A percentile compares a stretch with the other conserved stretches of the same genome.
Conservation (phyloP, 2,329 filamentous ascomycete species). For the Penicillium corylophilum region DNA sequence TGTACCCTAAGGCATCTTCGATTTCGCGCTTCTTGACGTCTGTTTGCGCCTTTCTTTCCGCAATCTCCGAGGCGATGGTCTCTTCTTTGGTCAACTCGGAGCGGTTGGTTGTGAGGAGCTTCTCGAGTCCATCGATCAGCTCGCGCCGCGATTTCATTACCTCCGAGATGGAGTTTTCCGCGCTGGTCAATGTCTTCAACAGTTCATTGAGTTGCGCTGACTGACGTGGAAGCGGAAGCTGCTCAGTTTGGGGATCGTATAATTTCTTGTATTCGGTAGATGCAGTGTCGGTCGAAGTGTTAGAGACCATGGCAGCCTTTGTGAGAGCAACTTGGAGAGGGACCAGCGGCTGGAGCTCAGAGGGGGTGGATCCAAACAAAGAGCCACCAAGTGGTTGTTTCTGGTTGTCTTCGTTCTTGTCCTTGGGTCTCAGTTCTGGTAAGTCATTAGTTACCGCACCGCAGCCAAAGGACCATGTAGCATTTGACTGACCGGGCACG, state of each 20-base stretch:
- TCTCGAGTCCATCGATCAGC: conserved; percentile 78
- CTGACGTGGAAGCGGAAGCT: conserved; percentile 83
- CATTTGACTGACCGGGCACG: conserved; percentile 65
- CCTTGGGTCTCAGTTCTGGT: conserved; percentile 44
- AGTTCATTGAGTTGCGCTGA: conserved; percentile 85
- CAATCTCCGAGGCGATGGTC: conserved; percentile 61
- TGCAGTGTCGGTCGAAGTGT: conserved; percentile 66
- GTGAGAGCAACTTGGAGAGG: conserved; percentile 70
- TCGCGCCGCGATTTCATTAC: conserved; percentile 80
- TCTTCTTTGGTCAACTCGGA: conserved; percentile 69
- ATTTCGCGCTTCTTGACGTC: conserved; percentile 84
- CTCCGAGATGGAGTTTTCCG: conserved; percentile 84
- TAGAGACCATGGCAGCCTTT: conserved; percentile 69
- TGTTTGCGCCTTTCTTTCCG: conserved; percentile 66
- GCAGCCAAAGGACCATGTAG: neutral
- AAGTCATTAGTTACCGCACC: conserved; percentile 9
- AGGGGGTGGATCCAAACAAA: conserved; percentile 68
- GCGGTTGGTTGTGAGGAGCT: conserved; percentile 72
- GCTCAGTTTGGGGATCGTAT: conserved; percentile 65
- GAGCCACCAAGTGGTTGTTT: conserved; percentile 65
- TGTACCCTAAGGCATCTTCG: conserved; percentile 86
- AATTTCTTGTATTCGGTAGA: conserved; percentile 82
- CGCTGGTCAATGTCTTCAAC: conserved; percentile 83
- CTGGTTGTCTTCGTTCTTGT: conserved; percentile 53
- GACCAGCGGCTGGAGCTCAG: conserved; percentile 74